phyloP scores from a whole-genome alignment of 495 filamentous ascomycete genomes.

The Bathelium albidoporum region DNA sequence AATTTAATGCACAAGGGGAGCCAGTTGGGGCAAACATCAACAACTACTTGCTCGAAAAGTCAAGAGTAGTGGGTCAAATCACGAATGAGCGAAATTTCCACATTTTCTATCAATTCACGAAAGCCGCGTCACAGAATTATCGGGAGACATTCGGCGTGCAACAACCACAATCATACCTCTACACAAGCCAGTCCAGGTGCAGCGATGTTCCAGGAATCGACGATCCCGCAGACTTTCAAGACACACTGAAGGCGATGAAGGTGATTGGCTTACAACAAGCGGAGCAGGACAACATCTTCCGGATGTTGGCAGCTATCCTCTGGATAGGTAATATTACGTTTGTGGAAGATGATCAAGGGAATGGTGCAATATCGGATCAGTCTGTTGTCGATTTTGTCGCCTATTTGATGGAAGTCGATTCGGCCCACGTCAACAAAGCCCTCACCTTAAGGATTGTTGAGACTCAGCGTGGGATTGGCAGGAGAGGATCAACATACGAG shows the following conservation, averaged over 20 bases:
- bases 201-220: constrained; percentile 89
- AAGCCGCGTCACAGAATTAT: constrained; percentile 79
- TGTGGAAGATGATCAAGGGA: constrained; percentile 75
- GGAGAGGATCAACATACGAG: constrained; percentile 74
- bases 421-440: constrained; percentile 70
- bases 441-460: constrained; percentile 84
- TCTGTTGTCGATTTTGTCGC: constrained; percentile 89
- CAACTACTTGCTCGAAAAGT: constrained; percentile 95
- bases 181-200: constrained; percentile 90
- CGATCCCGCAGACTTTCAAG: constrained; percentile 79
- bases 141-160: constrained; percentile 79
- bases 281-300: constrained; percentile 95
- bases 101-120: constrained; percentile 98
- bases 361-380: constrained; percentile 73
- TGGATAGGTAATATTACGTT: constrained; percentile 96
- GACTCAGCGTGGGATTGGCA: constrained; percentile 66
- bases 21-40: constrained; percentile 96
- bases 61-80: constrained; percentile 91
- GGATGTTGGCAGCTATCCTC: constrained; percentile 83
- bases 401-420: constrained; percentile 83
- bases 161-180: constrained; percentile 85
- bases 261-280: constrained; percentile 78
- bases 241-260: constrained; percentile 89
- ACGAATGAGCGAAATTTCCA: constrained; percentile 95
- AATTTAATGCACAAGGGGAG: constrained; percentile 89